Evolutionary conservation across 1,139 yeast genomes (phyloP).

Genomic region (Pichia sp.): DNA sequence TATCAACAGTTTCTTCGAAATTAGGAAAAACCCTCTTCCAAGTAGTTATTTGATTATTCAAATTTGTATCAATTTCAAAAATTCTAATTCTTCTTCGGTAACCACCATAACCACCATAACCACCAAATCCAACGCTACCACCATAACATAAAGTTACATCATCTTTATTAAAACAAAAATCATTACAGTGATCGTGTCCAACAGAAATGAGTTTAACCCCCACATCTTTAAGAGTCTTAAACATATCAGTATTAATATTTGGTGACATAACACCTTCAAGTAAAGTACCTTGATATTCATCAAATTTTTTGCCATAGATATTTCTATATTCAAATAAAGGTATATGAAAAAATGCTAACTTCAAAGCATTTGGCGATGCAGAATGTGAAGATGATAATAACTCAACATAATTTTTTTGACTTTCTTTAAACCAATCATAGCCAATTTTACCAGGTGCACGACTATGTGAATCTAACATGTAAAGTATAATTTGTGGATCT

Average conservation of each 20-base stretch:
- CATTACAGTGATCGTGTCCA: constrained; percentile 95
- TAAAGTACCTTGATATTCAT: constrained; percentile 37
- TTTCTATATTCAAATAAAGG: constrained; percentile 72
- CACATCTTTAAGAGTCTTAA: constrained; percentile 47
- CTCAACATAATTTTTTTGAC: constrained; percentile 56
- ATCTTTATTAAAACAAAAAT: constrained; percentile 60
- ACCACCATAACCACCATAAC: constrained; percentile 88
- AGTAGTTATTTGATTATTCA: constrained; percentile 41
- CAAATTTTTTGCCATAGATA: not conserved
- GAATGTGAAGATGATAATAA: constrained; percentile 29
- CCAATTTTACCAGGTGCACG: constrained; percentile 59
- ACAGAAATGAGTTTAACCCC: constrained; percentile 72
- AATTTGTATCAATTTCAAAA: constrained; percentile 55
- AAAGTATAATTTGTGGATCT: constrained; percentile 42
- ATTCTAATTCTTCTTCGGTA: constrained; percentile 69
- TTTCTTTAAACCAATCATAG: constrained; percentile 79
- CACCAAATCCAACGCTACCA: constrained; percentile 92
- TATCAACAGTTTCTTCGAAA: constrained; percentile 48
- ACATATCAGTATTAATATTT: constrained; percentile 56
- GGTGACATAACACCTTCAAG: constrained; percentile 82
- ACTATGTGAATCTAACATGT: constrained; percentile 78
- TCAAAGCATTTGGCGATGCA: constrained; percentile 33
- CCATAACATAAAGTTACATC: constrained; percentile 86
- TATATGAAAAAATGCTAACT: constrained; percentile 91
- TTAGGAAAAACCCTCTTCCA: constrained; percentile 67